These are phyloP conservation scores for Tolypocladium ovalisporum DNA, from an alignment of 2,329 filamentous ascomycete species.

Conservation along the genomic window DNA sequence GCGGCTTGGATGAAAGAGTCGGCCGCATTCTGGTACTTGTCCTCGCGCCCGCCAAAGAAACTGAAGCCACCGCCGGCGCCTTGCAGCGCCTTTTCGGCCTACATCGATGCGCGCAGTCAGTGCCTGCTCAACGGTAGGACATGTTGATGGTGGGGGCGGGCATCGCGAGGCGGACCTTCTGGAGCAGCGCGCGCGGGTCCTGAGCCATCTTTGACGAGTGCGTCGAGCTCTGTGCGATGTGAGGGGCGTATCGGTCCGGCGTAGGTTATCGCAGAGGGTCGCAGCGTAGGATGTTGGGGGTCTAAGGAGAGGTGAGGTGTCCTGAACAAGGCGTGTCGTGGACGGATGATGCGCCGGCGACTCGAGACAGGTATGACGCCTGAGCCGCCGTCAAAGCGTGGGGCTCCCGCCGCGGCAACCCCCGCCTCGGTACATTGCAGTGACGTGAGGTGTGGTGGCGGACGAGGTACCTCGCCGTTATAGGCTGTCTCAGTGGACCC, in stretches of 20 bases:
- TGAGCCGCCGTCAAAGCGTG: background rate
- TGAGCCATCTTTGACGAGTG: conserved; percentile 47
- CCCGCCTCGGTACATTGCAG: background rate
- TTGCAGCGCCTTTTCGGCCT: conserved; percentile 80
- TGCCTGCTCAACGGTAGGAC: background rate
- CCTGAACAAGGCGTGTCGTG: background rate
- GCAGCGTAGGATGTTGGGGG: background rate
- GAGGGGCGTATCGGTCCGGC: background rate
- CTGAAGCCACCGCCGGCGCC: conserved; percentile 73
- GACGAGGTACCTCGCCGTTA: background rate
- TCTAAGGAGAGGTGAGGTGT: background rate
- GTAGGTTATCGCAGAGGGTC: background rate
- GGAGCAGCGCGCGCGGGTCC: conserved; percentile 67
- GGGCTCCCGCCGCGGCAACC: background rate
- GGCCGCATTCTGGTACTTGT: conserved; percentile 83
- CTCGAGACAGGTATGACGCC: conserved; percentile 1
- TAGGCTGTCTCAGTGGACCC: background rate
- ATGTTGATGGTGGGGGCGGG: background rate
- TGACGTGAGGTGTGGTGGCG: background rate
- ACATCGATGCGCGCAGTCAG: conserved; percentile 7
- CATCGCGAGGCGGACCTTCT: conserved; percentile 46
- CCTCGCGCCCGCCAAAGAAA: conserved; percentile 76
- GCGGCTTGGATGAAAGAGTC: conserved; percentile 82
- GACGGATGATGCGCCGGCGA: background rate
- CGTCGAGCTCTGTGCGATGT: background rate